Base-by-base conservation (phyloP, 129 eudicot genomes). In the Artemisia argyi region DNA sequence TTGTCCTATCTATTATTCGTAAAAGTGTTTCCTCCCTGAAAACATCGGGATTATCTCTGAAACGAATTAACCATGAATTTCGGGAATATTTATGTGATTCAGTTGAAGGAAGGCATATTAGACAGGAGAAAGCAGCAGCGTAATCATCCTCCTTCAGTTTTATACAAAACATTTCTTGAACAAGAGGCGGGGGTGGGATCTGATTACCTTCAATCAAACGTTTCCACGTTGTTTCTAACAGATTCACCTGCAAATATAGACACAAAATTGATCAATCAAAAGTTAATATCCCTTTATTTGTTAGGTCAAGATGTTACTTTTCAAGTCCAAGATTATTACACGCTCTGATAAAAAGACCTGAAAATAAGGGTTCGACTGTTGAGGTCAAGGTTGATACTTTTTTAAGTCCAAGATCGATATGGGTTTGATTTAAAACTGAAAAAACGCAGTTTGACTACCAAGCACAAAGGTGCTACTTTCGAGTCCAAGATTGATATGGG, bases 191-290 rank as follows among this genome's bases (percentile, higher is more conserved):
- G 49, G 97, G 93, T 65, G 96, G 96, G 47, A 63, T 66, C 57
- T 85, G 97, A 72, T 85, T 83, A 12, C 80, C 72, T 24, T 81
- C 80, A 42, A 81, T 76, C 78, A 94, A 73, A 69, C 83, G 91
- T 73, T 84, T 79, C 98, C 98, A 94, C 0, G 97, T 88, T 69
- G 77, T 79, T 65, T 90, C 97, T 69, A 94, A 58, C 56, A 85
- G 13, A 68, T 79, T 81, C 61, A 53, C 84, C 98, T 94, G 65
- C 51, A 78, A 61, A 44, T 16, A 54, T 52, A 3, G 15, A 55
- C 47, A 35, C 65, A 61, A 66, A 52, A 12, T 61, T 14, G 47
- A 68, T 62, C 16, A 48, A 12, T 51, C 15, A 51, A 61, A 51
- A 61, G 35, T 61, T 16, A 8, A 47, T 12, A 35, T 30, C 59